These are phyloP conservation scores for Phytophthora palmivora DNA, from an alignment of 352 stramenopile species.

Conservation along the genomic window DNA sequence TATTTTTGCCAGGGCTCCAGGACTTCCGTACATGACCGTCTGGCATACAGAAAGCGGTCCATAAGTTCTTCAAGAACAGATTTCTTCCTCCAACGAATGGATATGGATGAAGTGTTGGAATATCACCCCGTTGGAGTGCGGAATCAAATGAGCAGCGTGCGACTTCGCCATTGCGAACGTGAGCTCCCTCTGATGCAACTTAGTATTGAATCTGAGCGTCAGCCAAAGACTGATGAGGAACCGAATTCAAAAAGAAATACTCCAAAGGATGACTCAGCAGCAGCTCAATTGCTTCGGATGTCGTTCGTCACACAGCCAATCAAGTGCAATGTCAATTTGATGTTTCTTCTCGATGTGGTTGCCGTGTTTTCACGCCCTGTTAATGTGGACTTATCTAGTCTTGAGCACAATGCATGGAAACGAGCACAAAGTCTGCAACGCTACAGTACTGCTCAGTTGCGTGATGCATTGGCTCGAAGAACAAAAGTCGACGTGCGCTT, in stretches of 20 bases:
- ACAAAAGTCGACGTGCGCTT: constrained; percentile 79
- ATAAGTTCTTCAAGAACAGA: constrained; percentile 38
- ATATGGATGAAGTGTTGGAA: constrained; percentile 71
- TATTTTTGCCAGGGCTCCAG: constrained; percentile 56
- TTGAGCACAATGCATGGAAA: constrained; percentile 77
- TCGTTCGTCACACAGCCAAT: constrained; percentile 84
- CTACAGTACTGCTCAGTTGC: constrained; percentile 80
- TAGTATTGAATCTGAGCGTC: constrained; percentile 57
- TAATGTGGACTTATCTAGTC: constrained; percentile 77
- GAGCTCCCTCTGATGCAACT: constrained; percentile 76
- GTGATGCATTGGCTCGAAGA: constrained; percentile 68
- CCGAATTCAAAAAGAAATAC: constrained; percentile 22
- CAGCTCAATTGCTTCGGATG: constrained; percentile 52
- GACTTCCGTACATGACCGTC: constrained; percentile 17
- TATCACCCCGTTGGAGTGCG: constrained; percentile 65
- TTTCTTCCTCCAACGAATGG: constrained; percentile 80
- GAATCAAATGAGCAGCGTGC: constrained; percentile 79
- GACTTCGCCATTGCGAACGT: constrained; percentile 70
- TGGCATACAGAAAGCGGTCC: constrained; percentile 24
- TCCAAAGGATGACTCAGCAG: constrained; percentile 16
- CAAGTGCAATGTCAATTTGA: constrained; percentile 80
- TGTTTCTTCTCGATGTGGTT: constrained; percentile 72
- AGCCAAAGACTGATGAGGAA: constrained; percentile 25
- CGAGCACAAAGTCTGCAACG: constrained; percentile 78
- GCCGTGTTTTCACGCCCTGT: constrained; percentile 77